These are phyloP conservation scores for Phytomonas francai DNA, from an alignment of 208 protist species.

Conservation along the genomic window DNA sequence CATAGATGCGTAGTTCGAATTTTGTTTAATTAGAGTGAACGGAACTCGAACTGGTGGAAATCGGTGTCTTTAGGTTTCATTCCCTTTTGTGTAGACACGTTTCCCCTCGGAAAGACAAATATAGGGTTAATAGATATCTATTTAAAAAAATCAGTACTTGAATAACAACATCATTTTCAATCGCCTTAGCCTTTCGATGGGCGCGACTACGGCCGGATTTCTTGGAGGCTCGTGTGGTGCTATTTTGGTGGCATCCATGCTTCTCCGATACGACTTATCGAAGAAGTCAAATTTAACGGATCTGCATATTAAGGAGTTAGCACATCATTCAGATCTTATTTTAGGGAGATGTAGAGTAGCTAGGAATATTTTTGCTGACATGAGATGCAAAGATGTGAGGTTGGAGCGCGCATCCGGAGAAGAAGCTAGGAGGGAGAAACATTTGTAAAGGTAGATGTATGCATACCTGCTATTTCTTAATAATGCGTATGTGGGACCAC, in stretches of 20 bases:
- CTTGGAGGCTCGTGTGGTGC: constrained; percentile 16
- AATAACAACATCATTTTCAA: not conserved
- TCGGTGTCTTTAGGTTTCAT: not conserved
- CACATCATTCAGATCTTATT: constrained; percentile 16
- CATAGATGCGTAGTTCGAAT: not conserved
- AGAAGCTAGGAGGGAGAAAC: not conserved
- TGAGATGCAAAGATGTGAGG: not conserved
- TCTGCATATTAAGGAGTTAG: constrained; percentile 14
- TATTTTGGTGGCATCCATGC: constrained; percentile 9
- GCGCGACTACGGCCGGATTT: constrained; percentile 14
- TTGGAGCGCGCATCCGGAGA: not conserved
- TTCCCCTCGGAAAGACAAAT: not conserved
- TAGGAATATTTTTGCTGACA: not conserved
- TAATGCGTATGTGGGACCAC: not conserved
- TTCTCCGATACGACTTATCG: constrained; percentile 21
- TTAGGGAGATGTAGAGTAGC: constrained; percentile 19
- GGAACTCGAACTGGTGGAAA: not conserved
- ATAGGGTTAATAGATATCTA: not conserved
- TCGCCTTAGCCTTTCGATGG: constrained; percentile 6
- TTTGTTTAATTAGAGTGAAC: not conserved
- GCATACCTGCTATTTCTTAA: constrained; percentile 6
- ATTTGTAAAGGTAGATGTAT: constrained; percentile 7
- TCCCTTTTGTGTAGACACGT: not conserved
- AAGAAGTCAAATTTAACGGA: constrained; percentile 21
- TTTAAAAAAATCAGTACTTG: not conserved